Evolutionary conservation across 78 protist species (phyloP).

Genomic region (Pigoraptor vietnamica): DNA sequence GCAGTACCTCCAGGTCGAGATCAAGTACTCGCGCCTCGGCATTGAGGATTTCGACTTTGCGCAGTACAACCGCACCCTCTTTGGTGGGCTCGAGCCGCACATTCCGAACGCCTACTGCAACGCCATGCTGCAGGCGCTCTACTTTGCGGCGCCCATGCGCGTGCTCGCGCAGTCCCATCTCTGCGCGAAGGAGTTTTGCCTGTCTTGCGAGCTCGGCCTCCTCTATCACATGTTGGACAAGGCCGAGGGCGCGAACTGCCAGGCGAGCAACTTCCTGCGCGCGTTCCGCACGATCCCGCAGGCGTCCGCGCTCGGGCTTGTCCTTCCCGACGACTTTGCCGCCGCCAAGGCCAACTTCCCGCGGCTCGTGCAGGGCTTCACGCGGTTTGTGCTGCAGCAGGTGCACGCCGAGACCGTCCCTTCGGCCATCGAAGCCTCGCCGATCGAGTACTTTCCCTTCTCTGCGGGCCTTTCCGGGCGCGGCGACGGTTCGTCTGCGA

Average conservation of each 20-base stretch:
- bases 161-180: constrained; percentile 32
- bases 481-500: too few relatives aligned
- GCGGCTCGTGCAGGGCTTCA: not conserved
- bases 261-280: constrained; percentile 5
- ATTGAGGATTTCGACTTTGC: not conserved
- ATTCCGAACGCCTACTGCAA: constrained; percentile 57
- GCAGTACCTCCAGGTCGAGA: not conserved
- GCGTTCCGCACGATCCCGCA: not conserved
- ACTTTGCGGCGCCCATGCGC: constrained; percentile 59
- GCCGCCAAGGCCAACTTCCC: not conserved
- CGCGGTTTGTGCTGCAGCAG: not conserved
- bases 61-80: not conserved
- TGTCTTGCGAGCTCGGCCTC: constrained; percentile 64
- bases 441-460: not conserved
- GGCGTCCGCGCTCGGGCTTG: not conserved
- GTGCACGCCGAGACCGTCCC: not conserved
- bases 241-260: not conserved
- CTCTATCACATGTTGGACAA: constrained; percentile 39
- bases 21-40: not conserved
- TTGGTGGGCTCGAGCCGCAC: constrained; percentile 58
- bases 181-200: constrained; percentile 49
- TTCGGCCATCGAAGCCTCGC: not conserved
- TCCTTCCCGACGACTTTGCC: not conserved
- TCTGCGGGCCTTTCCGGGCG: too few relatives aligned
- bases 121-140: constrained; percentile 56